Conservation (phyloP, 805 yeast species). For the Spathaspora arborariae region DNA sequence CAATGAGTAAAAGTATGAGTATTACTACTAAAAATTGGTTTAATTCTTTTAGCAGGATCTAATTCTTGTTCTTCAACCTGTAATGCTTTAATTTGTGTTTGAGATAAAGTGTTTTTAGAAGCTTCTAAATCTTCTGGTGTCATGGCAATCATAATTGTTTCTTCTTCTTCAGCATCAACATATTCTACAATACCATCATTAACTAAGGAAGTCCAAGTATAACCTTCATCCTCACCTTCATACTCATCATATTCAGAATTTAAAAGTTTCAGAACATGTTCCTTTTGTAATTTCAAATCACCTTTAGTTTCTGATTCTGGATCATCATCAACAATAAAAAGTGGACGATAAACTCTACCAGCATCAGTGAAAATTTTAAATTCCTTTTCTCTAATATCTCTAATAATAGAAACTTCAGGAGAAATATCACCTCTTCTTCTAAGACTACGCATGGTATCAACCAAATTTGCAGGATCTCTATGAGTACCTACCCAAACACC, state of each 20-base stretch:
- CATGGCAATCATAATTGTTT: slow-evolving; percentile 98
- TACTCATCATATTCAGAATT: slow-evolving; percentile 62
- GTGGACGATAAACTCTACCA: slow-evolving; percentile 96
- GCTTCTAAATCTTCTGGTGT: slow-evolving; percentile 93
- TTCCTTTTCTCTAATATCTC: slow-evolving; percentile 96
- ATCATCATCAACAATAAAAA: slow-evolving; percentile 89
- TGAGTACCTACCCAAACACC: slow-evolving; percentile 99
- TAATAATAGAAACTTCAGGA: slow-evolving; percentile 92
- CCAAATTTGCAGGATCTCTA: slow-evolving; percentile 90
- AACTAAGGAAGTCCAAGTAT: slow-evolving; percentile 82
- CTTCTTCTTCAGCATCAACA: slow-evolving; percentile 98
- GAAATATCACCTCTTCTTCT: slow-evolving; percentile 95
- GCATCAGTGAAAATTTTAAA: slow-evolving; percentile 97
- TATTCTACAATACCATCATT: slow-evolving; percentile 89
- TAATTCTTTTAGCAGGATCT: slow-evolving; percentile 85
- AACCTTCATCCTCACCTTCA: slow-evolving; percentile 52
- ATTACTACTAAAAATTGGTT: slow-evolving; percentile 50
- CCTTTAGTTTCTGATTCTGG: slow-evolving; percentile 64
- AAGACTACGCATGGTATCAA: slow-evolving; percentile 83
- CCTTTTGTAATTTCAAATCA: slow-evolving; percentile 79
- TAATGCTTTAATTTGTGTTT: slow-evolving; percentile 34
- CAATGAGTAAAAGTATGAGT: slow-evolving; percentile 93
- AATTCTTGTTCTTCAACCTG: slow-evolving; percentile 43
- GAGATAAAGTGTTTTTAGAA: slow-evolving; percentile 41
- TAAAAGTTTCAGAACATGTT: slow-evolving; percentile 70